A percentile compares a stretch with the other conserved stretches of the same genome.
These are phyloP conservation scores for Rubroboletus pulcherrimus DNA, from an alignment of 768 basidiomycete genomes.

Conservation along the genomic window DNA sequence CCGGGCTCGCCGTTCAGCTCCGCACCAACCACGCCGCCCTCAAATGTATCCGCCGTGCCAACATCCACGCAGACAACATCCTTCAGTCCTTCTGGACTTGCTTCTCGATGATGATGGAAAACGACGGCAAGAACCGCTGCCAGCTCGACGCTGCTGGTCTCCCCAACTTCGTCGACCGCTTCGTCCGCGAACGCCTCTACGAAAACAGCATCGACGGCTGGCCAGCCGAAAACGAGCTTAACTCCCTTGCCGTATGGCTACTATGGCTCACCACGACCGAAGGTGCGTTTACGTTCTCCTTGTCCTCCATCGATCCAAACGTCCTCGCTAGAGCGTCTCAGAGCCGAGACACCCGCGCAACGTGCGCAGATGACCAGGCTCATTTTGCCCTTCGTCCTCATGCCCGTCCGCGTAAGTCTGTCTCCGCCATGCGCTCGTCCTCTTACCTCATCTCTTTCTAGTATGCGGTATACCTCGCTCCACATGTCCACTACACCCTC, in stretches of 20 bases:
- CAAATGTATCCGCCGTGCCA: conserved; percentile 27
- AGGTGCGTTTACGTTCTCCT: conserved; percentile 34
- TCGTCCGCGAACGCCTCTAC: conserved; percentile 47
- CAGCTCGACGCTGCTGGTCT: conserved; percentile 55
- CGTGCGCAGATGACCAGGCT: conserved; percentile 30
- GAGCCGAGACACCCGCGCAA: conserved; percentile 23
- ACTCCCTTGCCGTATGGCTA: conserved; percentile 57
- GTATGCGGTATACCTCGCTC: conserved; percentile 58
- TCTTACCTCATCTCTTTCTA: conserved; percentile 23
- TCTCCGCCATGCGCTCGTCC: not conserved
- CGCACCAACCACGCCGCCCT: conserved; percentile 34
- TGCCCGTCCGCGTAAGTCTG: conserved; percentile 44
- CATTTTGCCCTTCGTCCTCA: conserved; percentile 45
- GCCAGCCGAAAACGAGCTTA: conserved; percentile 49
- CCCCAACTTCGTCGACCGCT: conserved; percentile 41
- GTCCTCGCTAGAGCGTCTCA: conserved; percentile 27
- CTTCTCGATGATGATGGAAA: conserved; percentile 58
- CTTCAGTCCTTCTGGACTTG: conserved; percentile 41
- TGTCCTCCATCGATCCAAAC: conserved; percentile 14
- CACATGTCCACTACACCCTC: conserved; percentile 56
- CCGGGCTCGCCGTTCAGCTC: conserved; percentile 38
- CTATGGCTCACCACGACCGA: conserved; percentile 58
- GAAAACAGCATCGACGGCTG: conserved; percentile 44
- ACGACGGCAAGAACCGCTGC: conserved; percentile 60
- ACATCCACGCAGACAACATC: conserved; percentile 33